These are phyloP conservation scores for Amanita fuliginea DNA, from an alignment of 768 basidiomycete species.

Conservation along the genomic window DNA sequence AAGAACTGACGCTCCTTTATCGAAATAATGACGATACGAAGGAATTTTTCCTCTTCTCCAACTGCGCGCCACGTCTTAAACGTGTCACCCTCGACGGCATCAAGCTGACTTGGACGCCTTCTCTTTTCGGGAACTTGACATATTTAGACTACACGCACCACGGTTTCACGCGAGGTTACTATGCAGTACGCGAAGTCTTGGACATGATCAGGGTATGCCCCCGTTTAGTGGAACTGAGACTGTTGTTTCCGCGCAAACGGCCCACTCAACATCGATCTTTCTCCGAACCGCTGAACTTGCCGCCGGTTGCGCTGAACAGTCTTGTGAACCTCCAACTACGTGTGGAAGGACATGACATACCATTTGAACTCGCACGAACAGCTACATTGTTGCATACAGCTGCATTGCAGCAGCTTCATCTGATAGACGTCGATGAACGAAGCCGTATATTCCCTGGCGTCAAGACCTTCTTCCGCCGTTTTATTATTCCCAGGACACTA, in stretches of 20 bases:
- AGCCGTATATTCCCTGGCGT: conserved; percentile 32
- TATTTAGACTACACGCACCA: conserved; percentile 67
- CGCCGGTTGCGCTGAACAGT: conserved; percentile 27
- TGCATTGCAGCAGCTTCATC: conserved; percentile 31
- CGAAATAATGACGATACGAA: conserved; percentile 60
- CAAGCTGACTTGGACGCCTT: conserved; percentile 50
- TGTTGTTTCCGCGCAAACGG: conserved; percentile 39
- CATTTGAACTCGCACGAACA: conserved; percentile 45
- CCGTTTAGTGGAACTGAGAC: conserved; percentile 38
- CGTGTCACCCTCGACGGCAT: conserved; percentile 53
- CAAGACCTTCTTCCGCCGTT: conserved; percentile 34
- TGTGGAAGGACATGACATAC: conserved; percentile 45
- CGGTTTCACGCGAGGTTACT: conserved; percentile 47
- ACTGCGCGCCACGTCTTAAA: conserved; percentile 44
- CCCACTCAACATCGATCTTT: conserved; percentile 8
- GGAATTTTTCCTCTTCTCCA: conserved; percentile 54
- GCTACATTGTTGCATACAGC: conserved; percentile 40
- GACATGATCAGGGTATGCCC: conserved; percentile 45
- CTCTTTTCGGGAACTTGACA: conserved; percentile 49
- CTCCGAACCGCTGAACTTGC: conserved; percentile 13
- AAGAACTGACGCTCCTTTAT: conserved; percentile 47
- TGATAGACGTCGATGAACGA: conserved; percentile 32
- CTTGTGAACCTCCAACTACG: conserved; percentile 38
- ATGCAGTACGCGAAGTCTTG: conserved; percentile 47
- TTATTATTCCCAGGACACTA: conserved; percentile 27